Evolutionary conservation across 2,329 filamentous ascomycete species (phyloP).

Genomic region (Magnaporthiopsis rhizophila): DNA sequence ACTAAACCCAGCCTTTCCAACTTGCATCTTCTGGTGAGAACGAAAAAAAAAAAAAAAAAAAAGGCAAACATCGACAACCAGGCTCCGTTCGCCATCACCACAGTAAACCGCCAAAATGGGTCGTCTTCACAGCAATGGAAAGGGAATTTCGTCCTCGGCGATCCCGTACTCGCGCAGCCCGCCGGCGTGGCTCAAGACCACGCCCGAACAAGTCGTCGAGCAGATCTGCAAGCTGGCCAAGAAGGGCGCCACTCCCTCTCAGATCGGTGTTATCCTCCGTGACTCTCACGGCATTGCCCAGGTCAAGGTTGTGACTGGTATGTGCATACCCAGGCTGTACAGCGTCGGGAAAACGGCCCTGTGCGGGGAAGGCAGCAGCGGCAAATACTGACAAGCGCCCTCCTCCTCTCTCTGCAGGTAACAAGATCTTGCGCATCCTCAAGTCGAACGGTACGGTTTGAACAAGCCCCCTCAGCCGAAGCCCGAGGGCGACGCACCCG

Average conservation of each 20-base stretch:
- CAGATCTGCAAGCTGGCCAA: conserved; percentile 99
- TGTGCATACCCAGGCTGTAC: conserved; percentile 23
- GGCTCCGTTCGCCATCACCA: conserved; percentile 24
- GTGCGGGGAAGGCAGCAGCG: neutral
- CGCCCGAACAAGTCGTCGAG: conserved; percentile 95
- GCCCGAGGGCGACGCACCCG: neutral
- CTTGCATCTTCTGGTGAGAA: conserved; percentile 10
- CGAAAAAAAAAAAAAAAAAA: conserved; percentile 13
- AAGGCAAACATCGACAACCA: conserved; percentile 17
- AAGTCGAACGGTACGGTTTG: conserved; percentile 87
- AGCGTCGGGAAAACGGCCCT: neutral
- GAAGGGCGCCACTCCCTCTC: conserved; percentile 97
- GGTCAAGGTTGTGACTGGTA: conserved; percentile 96
- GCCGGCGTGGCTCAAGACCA: conserved; percentile 97
- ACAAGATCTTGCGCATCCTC: conserved; percentile 99
- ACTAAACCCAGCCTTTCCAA: conserved; percentile 1
- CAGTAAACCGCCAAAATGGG: conserved; percentile 62
- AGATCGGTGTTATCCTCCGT: conserved; percentile 98
- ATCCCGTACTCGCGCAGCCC: conserved; percentile 92
- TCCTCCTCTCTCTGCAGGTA: conserved; percentile 52
- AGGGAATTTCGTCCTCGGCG: conserved; percentile 95
- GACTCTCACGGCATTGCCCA: conserved; percentile 97
- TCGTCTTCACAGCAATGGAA: conserved; percentile 98
- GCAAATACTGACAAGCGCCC: conserved; percentile 25
- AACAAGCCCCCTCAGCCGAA: conserved; percentile 16